Evolutionary conservation across 108 stramenopile genomes (phyloP).

Genomic region (Schizochytrium sp.): DNA sequence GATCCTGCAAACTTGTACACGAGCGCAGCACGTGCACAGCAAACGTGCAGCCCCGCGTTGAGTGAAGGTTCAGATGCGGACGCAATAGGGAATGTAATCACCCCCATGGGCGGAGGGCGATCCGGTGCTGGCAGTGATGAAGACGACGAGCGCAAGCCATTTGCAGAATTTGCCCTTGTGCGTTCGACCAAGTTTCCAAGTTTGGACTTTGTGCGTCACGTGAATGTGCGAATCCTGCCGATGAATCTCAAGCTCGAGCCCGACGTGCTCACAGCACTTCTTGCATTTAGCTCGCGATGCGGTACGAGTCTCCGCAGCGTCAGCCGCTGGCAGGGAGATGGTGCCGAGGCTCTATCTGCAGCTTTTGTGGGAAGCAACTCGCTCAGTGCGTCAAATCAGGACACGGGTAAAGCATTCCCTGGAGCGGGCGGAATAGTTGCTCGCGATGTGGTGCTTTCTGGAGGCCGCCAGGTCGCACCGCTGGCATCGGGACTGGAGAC

Average conservation of each 20-base stretch:
- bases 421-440: background rate
- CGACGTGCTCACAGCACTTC: background rate
- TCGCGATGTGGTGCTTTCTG: background rate
- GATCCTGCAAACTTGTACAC: background rate
- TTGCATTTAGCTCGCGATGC: background rate
- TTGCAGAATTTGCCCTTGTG: background rate
- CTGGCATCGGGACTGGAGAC: background rate
- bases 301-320: background rate
- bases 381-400: background rate
- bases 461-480: background rate
- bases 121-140: background rate
- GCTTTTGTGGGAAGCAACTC: background rate
- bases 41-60: background rate
- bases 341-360: background rate
- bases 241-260: constrained; percentile 18
- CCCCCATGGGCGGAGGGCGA: background rate
- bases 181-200: background rate
- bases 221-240: background rate
- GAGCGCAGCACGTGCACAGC: background rate
- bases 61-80: background rate
- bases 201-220: background rate
- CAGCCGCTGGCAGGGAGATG: background rate
- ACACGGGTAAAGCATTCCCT: background rate
- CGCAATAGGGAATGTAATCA: too few relatives aligned
- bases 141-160: background rate